These are phyloP conservation scores for Podospora bellae-mahoneyi DNA, from an alignment of 495 filamentous ascomycete species.

Conservation along the genomic window DNA sequence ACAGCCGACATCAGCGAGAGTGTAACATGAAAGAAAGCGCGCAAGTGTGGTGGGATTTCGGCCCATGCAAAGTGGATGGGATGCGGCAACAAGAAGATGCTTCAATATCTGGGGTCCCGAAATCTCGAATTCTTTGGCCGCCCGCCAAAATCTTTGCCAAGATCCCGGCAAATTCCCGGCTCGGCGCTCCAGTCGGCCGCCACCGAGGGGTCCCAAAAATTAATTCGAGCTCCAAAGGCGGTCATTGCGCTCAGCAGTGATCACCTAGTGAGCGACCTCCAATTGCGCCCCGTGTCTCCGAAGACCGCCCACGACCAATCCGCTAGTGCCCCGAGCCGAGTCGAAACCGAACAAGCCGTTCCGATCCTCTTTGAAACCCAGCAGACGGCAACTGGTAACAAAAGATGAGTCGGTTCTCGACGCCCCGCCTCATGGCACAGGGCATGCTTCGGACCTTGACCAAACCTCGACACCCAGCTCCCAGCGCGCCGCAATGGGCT, in stretches of 20 bases:
- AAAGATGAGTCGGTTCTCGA: slow-evolving; percentile 43
- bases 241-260: slow-evolving; percentile 5
- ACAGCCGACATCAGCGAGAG: slow-evolving; percentile 8
- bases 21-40: slow-evolving; percentile 18
- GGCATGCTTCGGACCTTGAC: slow-evolving; percentile 32
- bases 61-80: slow-evolving; percentile 6
- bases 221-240: slow-evolving; percentile 1
- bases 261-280: background rate
- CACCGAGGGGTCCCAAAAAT: slow-evolving; percentile 1
- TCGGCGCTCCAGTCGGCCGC: slow-evolving; percentile 13
- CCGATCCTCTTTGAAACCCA: background rate
- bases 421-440: slow-evolving; percentile 47
- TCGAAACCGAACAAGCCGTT: slow-evolving; percentile 7
- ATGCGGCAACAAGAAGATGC: slow-evolving; percentile 11
- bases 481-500: slow-evolving; percentile 32
- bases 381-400: slow-evolving; percentile 13
- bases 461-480: slow-evolving; percentile 25
- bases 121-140: slow-evolving; percentile 22
- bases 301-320: background rate
- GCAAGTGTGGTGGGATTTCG: background rate
- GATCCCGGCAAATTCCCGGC: slow-evolving; percentile 28
- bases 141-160: slow-evolving; percentile 21
- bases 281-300: background rate
- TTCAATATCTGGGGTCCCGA: slow-evolving; percentile 1
- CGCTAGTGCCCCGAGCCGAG: background rate